A percentile compares a stretch with the other conserved stretches of the same genome.
Conservation (phyloP, 176 grass and related monocot species). For the maize (Zea mays) region DNA sequence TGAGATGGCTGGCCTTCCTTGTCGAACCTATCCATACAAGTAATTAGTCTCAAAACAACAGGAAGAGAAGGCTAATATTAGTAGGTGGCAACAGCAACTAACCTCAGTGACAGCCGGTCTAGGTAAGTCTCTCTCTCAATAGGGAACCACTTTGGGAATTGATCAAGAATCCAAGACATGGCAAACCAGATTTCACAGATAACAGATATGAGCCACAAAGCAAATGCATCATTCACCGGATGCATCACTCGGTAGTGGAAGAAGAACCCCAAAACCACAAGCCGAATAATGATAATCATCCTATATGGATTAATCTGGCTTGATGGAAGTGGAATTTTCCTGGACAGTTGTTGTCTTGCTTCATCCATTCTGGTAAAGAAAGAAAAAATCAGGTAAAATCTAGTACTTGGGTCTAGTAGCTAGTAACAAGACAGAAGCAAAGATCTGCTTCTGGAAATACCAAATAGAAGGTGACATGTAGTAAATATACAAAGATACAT, state of each 20-base stretch:
- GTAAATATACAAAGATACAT: neutral
- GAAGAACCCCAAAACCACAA: constrained; percentile 95
- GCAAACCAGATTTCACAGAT: constrained; percentile 99
- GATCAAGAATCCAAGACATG: constrained; percentile 96
- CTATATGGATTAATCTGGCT: constrained; percentile 91
- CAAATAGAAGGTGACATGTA: neutral
- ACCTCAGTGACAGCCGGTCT: constrained; percentile 80
- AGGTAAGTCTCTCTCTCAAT: constrained; percentile 96
- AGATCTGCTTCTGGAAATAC: neutral
- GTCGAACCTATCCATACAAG: constrained; percentile 69
- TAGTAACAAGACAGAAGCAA: neutral
- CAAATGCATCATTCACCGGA: constrained; percentile 75
- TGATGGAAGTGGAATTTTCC: constrained; percentile 80
- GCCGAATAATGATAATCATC: constrained; percentile 91
- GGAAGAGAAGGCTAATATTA: constrained; percentile 25
- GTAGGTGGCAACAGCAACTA: constrained; percentile 13
- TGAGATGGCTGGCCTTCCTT: constrained; percentile 78
- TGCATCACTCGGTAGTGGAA: constrained; percentile 93
- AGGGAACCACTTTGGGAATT: constrained; percentile 94
- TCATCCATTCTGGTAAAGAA: constrained; percentile 80
- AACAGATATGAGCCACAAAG: constrained; percentile 90
- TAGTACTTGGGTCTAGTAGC: neutral
- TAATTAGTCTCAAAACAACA: constrained; percentile 16
- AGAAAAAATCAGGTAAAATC: neutral
- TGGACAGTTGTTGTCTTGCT: constrained; percentile 84